Conservation (phyloP, 441 rosid species). For the Pelargonium myrrhifolium region DNA sequence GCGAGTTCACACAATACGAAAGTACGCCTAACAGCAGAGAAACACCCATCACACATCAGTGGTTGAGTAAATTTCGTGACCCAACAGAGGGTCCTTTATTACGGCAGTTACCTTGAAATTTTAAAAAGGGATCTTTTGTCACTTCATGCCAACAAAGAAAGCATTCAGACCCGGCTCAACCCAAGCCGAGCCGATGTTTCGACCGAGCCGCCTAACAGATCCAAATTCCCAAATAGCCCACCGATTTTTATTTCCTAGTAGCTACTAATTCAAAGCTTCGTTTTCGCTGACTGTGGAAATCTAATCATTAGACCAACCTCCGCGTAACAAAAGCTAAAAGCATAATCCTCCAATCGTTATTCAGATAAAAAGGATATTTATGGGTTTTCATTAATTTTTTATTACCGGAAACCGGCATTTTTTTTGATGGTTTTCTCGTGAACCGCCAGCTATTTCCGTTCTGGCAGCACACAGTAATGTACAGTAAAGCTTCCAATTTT, state of each 20-base stretch:
- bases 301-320: slow-evolving; percentile 49
- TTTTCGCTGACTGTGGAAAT: slow-evolving; percentile 42
- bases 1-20: slow-evolving; percentile 6
- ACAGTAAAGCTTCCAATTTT: too few relatives aligned
- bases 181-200: not conserved
- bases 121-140: slow-evolving; percentile 29
- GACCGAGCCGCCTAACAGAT: not conserved
- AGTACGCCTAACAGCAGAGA: slow-evolving; percentile 14
- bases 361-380: too few relatives aligned
- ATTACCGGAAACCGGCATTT: too few relatives aligned
- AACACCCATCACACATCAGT: slow-evolving; percentile 1
- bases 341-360: not conserved
- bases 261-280: slow-evolving; percentile 22
- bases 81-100: slow-evolving; percentile 3
- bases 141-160: slow-evolving; percentile 12
- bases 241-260: not conserved
- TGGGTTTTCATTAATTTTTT: too few relatives aligned
- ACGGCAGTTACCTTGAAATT: slow-evolving; percentile 16
- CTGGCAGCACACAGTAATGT: slow-evolving; percentile 28
- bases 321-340: slow-evolving; percentile 22
- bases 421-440: slow-evolving; percentile 7
- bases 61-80: not conserved
- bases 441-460: slow-evolving; percentile 28
- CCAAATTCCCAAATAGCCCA: slow-evolving; percentile 2
- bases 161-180: not conserved